A percentile compares a stretch with the other conserved stretches of the same genome.
Conservation (phyloP, 257 asterid genomes). For the Rhazya stricta region DNA sequence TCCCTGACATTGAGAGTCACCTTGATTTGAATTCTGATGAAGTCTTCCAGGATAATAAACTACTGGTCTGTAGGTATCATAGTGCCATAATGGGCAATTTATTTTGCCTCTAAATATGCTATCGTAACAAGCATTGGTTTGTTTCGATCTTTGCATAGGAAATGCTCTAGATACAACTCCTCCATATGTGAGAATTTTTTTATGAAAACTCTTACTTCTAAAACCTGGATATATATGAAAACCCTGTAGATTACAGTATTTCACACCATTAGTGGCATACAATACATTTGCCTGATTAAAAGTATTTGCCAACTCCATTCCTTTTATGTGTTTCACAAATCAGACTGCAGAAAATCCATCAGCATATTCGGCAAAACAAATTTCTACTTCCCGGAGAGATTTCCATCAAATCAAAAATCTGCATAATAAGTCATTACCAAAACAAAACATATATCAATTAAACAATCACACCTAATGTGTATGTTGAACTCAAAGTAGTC, state of each 20-base stretch:
- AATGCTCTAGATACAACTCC: constrained; percentile 8
- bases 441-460: not conserved
- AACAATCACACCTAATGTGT: not conserved
- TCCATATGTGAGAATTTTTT: constrained; percentile 10
- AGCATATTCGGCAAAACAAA: not conserved
- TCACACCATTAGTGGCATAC: constrained; percentile 5
- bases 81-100: constrained; percentile 14
- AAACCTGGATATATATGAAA: constrained; percentile 3
- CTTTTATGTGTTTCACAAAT: constrained; percentile 7
- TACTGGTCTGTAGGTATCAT: constrained; percentile 12
- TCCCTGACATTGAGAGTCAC: constrained; percentile 61
- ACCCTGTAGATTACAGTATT: not conserved
- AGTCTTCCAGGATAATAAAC: constrained; percentile 10
- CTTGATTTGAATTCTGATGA: constrained; percentile 14
- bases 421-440: not conserved
- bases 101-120: not conserved
- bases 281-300: constrained; percentile 12
- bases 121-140: constrained; percentile 2
- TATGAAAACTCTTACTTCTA: constrained; percentile 6
- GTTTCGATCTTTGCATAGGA: constrained; percentile 14
- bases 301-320: constrained; percentile 22
- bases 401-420: not conserved
- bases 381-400: not conserved
- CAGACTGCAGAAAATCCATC: constrained; percentile 6
- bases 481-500: not conserved